Percentiles rank a stretch among this genome's conserved stretches.
phyloP scores from a whole-genome alignment of 768 basidiomycete genomes.

The Steccherinum ochraceum region DNA sequence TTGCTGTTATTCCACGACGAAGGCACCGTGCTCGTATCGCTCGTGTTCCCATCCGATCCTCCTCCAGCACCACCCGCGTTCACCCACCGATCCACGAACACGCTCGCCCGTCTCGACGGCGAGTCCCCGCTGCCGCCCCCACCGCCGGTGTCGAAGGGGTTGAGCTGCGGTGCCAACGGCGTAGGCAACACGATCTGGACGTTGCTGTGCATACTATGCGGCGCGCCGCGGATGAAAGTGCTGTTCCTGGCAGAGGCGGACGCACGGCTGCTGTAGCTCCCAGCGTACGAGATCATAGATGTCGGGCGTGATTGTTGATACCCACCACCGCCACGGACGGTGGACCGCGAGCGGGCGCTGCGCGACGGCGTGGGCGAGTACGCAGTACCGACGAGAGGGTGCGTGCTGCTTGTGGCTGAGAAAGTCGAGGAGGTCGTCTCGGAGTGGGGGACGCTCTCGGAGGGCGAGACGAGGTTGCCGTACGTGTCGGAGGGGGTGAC shows the following conservation, averaged over 20 bases:
- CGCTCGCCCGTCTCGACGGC: conserved; percentile 3
- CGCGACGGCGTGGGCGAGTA: conserved; percentile 11
- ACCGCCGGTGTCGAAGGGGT: neutral
- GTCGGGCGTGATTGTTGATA: conserved; percentile 26
- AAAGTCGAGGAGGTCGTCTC: conserved; percentile 15
- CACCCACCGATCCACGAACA: conserved; percentile 11
- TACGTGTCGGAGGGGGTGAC: conserved; percentile 1
- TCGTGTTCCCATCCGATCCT: neutral
- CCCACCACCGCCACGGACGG: neutral
- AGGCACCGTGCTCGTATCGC: neutral
- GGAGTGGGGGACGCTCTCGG: conserved; percentile 11
- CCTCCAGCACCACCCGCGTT: neutral
- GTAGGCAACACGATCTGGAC: conserved; percentile 65
- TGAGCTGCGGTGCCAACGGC: conserved; percentile 44
- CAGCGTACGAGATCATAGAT: conserved; percentile 33
- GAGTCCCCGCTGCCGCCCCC: too few species aligned
- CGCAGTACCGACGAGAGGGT: conserved; percentile 1
- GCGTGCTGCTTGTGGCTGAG: conserved; percentile 4
- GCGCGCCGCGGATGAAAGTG: conserved; percentile 45
- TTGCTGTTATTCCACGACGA: too few species aligned
- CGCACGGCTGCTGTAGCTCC: conserved; percentile 26
- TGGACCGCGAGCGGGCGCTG: conserved; percentile 11
- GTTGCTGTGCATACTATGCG: conserved; percentile 54
- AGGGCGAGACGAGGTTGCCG: conserved; percentile 8
- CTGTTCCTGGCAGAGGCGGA: conserved; percentile 7